These are phyloP conservation scores for Fusarium oxysporum DNA, from an alignment of 2,329 filamentous ascomycete species.

Conservation along the genomic window DNA sequence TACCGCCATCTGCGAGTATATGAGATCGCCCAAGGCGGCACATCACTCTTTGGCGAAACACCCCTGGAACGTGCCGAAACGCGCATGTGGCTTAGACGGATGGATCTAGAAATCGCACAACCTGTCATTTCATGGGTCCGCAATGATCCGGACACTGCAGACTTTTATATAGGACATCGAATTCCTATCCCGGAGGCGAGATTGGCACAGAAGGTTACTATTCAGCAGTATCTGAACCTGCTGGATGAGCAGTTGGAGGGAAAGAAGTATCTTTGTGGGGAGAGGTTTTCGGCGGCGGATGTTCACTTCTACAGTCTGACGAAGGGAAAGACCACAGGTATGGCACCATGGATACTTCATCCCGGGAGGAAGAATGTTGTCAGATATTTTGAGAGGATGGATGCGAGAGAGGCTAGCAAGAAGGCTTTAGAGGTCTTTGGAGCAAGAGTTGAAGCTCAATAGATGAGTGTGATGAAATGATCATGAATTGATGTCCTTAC, in stretches of 20 bases:
- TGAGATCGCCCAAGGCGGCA: neutral
- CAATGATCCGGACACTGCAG: neutral
- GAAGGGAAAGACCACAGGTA: neutral
- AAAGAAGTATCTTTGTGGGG: constrained; percentile 3
- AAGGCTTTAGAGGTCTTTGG: neutral
- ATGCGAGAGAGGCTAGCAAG: neutral
- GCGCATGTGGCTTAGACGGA: constrained; percentile 9
- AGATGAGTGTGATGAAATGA: rapidly evolving
- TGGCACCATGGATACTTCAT: neutral
- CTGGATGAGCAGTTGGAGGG: constrained; percentile 14
- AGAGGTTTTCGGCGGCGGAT: constrained; percentile 10
- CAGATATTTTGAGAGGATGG: constrained; percentile 2
- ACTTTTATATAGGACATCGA: constrained; percentile 9
- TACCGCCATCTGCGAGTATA: constrained; percentile 9
- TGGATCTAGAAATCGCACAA: constrained; percentile 12
- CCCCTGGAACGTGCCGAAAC: neutral
- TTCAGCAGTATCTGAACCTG: constrained; percentile 3
- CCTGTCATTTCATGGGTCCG: neutral
- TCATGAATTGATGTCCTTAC: rapidly evolving
- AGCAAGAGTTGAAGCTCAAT: neutral
- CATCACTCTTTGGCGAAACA: neutral
- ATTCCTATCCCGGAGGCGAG: neutral
- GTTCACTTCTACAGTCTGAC: constrained; percentile 9
- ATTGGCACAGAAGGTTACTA: neutral
- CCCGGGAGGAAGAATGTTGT: constrained; percentile 6